Evolutionary conservation across 2,329 filamentous ascomycete genomes (phyloP), one percentile per base, ranked within the genome.

Genomic region (Metarhizium humberi): DNA sequence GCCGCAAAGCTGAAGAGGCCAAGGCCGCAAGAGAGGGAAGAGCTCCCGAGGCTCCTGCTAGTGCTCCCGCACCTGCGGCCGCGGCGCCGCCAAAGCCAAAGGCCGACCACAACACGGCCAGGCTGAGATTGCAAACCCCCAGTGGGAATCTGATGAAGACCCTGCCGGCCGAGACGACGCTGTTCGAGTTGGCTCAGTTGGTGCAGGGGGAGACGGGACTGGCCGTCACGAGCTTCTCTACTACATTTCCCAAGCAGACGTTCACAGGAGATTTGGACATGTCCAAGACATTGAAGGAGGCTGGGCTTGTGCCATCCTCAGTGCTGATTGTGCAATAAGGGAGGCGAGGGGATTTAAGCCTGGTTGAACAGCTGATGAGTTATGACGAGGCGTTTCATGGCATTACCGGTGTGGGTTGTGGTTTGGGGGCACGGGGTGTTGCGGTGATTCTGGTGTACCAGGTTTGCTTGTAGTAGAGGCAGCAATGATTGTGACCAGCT

Each of bases 241-340:
- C 87, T 63, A 96, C 85, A 20, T 97, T 95, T 64, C 94, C 94
- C 0, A 84, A 82, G 66, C 96, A 96, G 77, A 82, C 84, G 0
- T 97, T 87, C 60, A 74, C 76, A 69, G 86, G 77, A 20, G 69
- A 77, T 59, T 62, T 81, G 7, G 94, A 95, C 68, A 91, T 96
- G 65, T 89, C 89, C 40, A 87, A 94, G 79, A 94, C 92, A 5
- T 73, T 99, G 55, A 95, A 95, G 74, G 94, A 99, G 72, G 88
- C 92, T 16, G 92, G 92, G 0, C 73, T 96, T 58, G 85, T 92
- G 3, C 94, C 94, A 6, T 96, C 90, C 59, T 91, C 92, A n/a
- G 92, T 90, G 50, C 75, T 99, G 62, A 85, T 95, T 64, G 84
- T 95, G 34, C 80, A 81, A 63, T 85, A 73, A 61, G 8, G 38